A percentile compares a stretch with the other conserved stretches of the same genome.
Conservation (phyloP, 768 basidiomycete species). For the Chalciporus pseudorubinellus region DNA sequence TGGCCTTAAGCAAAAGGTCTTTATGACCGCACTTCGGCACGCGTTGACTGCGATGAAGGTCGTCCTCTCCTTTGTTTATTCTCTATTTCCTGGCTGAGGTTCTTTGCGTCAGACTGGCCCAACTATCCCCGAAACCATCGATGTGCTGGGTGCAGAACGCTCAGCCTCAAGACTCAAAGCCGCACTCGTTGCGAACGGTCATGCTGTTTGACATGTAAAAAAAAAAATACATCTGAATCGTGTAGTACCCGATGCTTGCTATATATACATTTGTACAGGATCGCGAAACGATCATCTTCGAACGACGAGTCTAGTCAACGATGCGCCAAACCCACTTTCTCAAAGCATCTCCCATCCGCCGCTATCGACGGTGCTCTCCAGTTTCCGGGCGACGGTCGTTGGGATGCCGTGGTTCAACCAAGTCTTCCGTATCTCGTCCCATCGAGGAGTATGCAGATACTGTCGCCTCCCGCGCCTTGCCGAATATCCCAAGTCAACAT, state of each 20-base stretch:
- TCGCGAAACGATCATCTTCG: not conserved
- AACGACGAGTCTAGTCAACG: not conserved
- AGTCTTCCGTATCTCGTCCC: slow-evolving; percentile 87
- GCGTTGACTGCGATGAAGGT: slow-evolving; percentile 85
- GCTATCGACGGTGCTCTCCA: slow-evolving; percentile 83
- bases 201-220: not conserved
- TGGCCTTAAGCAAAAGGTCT: slow-evolving; percentile 44
- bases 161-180: slow-evolving; percentile 17
- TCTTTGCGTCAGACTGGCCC: slow-evolving; percentile 38
- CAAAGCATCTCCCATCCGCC: slow-evolving; percentile 93
- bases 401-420: slow-evolving; percentile 93
- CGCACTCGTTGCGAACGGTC: slow-evolving; percentile 4
- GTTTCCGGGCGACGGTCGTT: slow-evolving; percentile 81
- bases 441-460: slow-evolving; percentile 77
- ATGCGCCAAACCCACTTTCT: not conserved
- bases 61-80: slow-evolving; percentile 22
- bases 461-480: slow-evolving; percentile 74
- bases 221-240: not conserved
- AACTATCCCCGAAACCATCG: slow-evolving; percentile 39
- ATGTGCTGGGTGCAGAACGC: slow-evolving; percentile 35
- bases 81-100: not conserved
- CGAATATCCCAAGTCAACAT: too few relatives aligned
- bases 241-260: not conserved
- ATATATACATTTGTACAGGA: not conserved
- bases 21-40: slow-evolving; percentile 74